These are phyloP conservation scores for Penicillium capsulatum DNA, from an alignment of 2,329 filamentous ascomycete species.

Conservation along the genomic window DNA sequence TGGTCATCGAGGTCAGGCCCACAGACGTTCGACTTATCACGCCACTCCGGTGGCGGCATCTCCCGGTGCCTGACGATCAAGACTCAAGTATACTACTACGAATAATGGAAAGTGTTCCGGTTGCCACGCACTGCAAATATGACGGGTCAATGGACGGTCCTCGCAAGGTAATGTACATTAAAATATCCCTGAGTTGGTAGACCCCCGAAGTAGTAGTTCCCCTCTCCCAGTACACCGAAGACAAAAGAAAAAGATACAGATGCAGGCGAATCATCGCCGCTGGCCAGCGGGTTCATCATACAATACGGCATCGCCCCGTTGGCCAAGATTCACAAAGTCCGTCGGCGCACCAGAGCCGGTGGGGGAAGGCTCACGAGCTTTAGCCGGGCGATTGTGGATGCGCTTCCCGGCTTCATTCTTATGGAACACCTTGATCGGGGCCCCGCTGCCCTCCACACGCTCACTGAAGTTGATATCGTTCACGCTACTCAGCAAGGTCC, in stretches of 20 bases:
- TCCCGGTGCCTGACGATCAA: background rate
- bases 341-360: conserved; percentile 62
- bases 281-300: conserved; percentile 58
- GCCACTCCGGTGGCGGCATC: conserved; percentile 10
- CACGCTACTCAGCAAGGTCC: conserved; percentile 76
- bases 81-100: too few species aligned
- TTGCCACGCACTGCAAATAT: too few species aligned
- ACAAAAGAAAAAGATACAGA: background rate
- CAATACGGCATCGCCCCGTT: conserved; percentile 75
- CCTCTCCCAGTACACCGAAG: background rate
- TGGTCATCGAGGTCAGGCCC: too few species aligned
- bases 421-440: conserved; percentile 66
- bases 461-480: conserved; percentile 66
- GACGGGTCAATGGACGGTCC: too few species aligned
- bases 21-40: conserved; percentile 7
- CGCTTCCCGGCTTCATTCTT: conserved; percentile 60
- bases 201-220: background rate
- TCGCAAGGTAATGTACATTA: conserved; percentile 8
- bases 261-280: conserved; percentile 26
- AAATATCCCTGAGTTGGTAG: background rate
- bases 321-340: conserved; percentile 81
- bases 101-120: too few species aligned
- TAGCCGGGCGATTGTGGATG: conserved; percentile 41
- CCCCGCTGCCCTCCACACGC: conserved; percentile 54
- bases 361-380: conserved; percentile 58